Conservation (phyloP, 2,329 filamentous ascomycete genomes). For the Dactylellina cionopaga region DNA sequence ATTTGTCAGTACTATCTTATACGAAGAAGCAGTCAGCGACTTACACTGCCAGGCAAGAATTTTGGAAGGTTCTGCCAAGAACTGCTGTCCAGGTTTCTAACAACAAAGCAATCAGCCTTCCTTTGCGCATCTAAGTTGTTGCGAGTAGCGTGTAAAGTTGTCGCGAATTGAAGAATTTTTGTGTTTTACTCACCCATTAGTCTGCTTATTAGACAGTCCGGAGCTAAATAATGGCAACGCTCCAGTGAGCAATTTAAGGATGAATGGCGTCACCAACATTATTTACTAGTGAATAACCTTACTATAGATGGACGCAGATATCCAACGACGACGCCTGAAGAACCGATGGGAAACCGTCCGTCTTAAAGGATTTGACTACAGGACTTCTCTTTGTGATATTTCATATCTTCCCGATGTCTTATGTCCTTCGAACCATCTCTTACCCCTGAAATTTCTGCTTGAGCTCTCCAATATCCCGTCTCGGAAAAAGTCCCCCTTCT, state of each 20-base stretch:
- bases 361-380: not conserved
- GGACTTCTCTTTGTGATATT: not conserved
- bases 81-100: not conserved
- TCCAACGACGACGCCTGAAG: not conserved
- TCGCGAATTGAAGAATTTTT: not conserved
- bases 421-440: not conserved
- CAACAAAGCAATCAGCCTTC: not conserved
- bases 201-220: not conserved
- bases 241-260: not conserved
- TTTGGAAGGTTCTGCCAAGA: not conserved
- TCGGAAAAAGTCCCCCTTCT: not conserved
- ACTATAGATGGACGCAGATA: not conserved
- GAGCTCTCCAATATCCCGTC: not conserved
- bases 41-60: not conserved
- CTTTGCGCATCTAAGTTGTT: not conserved
- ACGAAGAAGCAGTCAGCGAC: not conserved
- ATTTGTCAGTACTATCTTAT: not conserved
- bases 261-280: not conserved
- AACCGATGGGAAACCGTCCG: not conserved
- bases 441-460: not conserved
- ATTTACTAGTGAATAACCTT: not conserved
- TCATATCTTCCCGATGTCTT: not conserved
- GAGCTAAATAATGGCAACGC: not conserved
- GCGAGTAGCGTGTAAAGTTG: not conserved
- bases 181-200: not conserved